Evolutionary conservation across 2,329 filamentous ascomycete genomes (phyloP).

Genomic region (Colletotrichum tamarilloi): DNA sequence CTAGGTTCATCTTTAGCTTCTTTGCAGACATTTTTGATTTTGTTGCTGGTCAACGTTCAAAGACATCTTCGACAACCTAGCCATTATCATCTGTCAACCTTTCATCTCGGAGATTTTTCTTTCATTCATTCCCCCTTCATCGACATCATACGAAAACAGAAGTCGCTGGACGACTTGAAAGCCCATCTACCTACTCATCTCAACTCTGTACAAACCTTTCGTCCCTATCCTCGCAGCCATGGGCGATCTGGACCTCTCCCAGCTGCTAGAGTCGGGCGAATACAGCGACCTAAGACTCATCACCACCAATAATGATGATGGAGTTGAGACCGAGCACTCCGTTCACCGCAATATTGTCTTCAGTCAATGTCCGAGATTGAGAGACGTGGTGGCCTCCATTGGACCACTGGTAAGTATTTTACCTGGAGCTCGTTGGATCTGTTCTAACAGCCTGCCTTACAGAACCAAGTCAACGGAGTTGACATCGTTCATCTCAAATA

Average conservation of each 20-base stretch:
- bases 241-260: background rate
- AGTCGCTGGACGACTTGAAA: background rate
- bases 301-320: background rate
- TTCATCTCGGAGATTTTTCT: background rate
- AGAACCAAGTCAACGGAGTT: background rate
- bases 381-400: background rate
- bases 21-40: background rate
- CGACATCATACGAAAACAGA: background rate
- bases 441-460: background rate
- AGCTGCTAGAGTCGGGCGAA: background rate
- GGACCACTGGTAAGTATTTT: background rate
- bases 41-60: background rate
- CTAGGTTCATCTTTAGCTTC: background rate
- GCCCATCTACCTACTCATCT: background rate
- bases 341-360: slow-evolving; percentile 7
- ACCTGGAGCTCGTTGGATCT: background rate
- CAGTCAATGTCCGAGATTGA: background rate
- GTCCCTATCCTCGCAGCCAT: background rate
- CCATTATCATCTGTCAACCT: background rate
- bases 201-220: background rate
- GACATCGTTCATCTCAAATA: background rate
- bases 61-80: background rate
- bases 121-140: background rate
- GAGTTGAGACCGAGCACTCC: background rate
- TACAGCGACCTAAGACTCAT: background rate